These are phyloP conservation scores for Daedaleopsis nitida DNA, from an alignment of 768 basidiomycete genomes.

Conservation along the genomic window DNA sequence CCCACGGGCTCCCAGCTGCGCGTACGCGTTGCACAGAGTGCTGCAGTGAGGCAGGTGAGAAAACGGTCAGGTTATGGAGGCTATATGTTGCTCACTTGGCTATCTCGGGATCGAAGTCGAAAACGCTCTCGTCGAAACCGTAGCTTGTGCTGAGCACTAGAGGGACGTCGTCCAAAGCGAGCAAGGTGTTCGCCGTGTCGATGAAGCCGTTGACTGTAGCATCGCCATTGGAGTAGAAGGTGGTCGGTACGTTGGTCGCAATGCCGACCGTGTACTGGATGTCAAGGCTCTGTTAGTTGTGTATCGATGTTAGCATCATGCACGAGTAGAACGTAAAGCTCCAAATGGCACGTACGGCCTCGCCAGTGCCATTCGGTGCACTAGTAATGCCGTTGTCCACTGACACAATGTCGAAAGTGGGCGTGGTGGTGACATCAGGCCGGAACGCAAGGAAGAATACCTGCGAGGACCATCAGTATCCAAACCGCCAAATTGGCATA, in stretches of 20 bases:
- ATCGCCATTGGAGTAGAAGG: slow-evolving; percentile 34
- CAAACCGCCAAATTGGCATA: too few species aligned
- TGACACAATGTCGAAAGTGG: not conserved
- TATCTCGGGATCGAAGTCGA: slow-evolving; percentile 14
- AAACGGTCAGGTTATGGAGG: not conserved
- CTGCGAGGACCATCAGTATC: not conserved
- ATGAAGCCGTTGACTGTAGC: slow-evolving; percentile 33
- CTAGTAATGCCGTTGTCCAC: not conserved
- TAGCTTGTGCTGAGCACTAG: slow-evolving; percentile 38
- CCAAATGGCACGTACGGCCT: not conserved
- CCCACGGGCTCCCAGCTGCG: not conserved
- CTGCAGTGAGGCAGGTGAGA: not conserved
- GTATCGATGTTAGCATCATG: too few species aligned
- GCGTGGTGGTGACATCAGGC: slow-evolving; percentile 1
- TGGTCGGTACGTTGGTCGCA: slow-evolving; percentile 33
- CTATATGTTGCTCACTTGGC: not conserved
- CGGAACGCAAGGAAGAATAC: not conserved
- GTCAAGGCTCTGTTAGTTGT: slow-evolving; percentile 35
- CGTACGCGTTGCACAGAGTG: not conserved
- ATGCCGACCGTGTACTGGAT: slow-evolving; percentile 39
- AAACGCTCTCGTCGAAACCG: slow-evolving; percentile 32
- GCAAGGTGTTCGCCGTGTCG: slow-evolving; percentile 33
- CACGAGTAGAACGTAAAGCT: too few species aligned
- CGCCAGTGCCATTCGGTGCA: not conserved
- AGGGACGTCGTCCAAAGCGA: slow-evolving; percentile 25